Evolutionary conservation across 2,329 filamentous ascomycete species (phyloP), one percentile per base, ranked within the genome.

Genomic region (Blastomyces gilchristii): DNA sequence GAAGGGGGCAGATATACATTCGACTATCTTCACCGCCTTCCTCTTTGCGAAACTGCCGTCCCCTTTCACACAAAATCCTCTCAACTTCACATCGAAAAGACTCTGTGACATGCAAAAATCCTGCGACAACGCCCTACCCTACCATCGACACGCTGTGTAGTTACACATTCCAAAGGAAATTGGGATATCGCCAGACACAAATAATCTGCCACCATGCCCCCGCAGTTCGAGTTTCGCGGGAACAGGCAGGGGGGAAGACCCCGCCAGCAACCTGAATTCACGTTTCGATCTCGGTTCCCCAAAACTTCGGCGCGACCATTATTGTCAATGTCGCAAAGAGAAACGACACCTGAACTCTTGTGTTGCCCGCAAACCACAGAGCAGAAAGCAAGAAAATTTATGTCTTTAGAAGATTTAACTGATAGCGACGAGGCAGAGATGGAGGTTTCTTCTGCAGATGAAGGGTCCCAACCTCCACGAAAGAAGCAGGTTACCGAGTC

Each of bases 341-440:
- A 77, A 60, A 66, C 66, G 16, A 76, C 75, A 0, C 74, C 76
- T 3, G 75, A 77, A 39, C 69, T 69, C n/a, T 65, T 77, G 1
- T 63, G 70, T 3, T 67, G 67, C 0, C 63, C 66, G 7, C 65
- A 68, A 11, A 65, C 69, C 11, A 66, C 65, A 1, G 67, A 69
- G n/a, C 69, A 68, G 11, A 71, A 76, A 39, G 63, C 64, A 14
- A 66, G 69, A 61, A 77, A 75, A 62, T 78, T 76, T 45, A 71
- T 74, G 1, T 66, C 70, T 1, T 58, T 78, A 4, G 73, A 75
- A 18, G 72, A 75, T 14, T 65, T 79, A 9, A 79, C 76, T 54
- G 78, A 79, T 63, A 79, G 76, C 58, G 78, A 78, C 60, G 78
- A 79, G 65, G 76, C 74, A 16, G 75, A 75, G 5, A 79, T 80